Evolutionary conservation across 768 basidiomycete species (phyloP).

Genomic region (Cystoderma amianthinum): DNA sequence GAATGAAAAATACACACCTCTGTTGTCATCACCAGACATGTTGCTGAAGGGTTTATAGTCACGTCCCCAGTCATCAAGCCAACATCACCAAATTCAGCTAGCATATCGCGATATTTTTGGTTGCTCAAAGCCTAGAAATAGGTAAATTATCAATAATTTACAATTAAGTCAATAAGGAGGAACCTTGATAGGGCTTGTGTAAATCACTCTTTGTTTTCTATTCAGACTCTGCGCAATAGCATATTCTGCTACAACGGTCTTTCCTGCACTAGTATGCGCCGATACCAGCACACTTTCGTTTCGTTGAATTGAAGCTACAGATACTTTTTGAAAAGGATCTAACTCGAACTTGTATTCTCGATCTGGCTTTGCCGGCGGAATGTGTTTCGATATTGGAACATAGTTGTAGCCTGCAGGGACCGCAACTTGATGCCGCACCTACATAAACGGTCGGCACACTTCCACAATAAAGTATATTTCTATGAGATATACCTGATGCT

Average conservation of each 20-base stretch:
- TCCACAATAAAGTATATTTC: too few species aligned
- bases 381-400: slow-evolving; percentile 82
- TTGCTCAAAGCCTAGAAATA: slow-evolving; percentile 83
- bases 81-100: slow-evolving; percentile 95
- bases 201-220: slow-evolving; percentile 94
- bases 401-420: slow-evolving; percentile 91
- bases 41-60: slow-evolving; percentile 95
- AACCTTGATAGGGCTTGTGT: slow-evolving; percentile 99
- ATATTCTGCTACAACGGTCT: slow-evolving; percentile 99
- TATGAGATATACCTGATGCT: slow-evolving; percentile 61
- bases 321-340: slow-evolving; percentile 96
- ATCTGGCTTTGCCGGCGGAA: slow-evolving; percentile 86
- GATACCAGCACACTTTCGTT: slow-evolving; percentile 98
- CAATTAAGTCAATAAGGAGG: slow-evolving; percentile 21
- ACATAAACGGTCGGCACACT: too few species aligned
- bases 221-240: slow-evolving; percentile 95
- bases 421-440: slow-evolving; percentile 96
- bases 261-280: slow-evolving; percentile 97
- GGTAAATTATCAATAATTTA: slow-evolving; percentile 12
- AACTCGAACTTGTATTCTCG: slow-evolving; percentile 93
- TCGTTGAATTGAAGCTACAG: slow-evolving; percentile 90
- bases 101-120: slow-evolving; percentile 98
- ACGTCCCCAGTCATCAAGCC: slow-evolving; percentile 99
- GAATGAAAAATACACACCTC: slow-evolving; percentile 52
- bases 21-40: slow-evolving; percentile 98